Percentiles rank a stretch among this genome's conserved stretches.
phyloP scores from a whole-genome alignment of 2,329 filamentous ascomycete genomes.

The Alternaria novae-zelandiae region DNA sequence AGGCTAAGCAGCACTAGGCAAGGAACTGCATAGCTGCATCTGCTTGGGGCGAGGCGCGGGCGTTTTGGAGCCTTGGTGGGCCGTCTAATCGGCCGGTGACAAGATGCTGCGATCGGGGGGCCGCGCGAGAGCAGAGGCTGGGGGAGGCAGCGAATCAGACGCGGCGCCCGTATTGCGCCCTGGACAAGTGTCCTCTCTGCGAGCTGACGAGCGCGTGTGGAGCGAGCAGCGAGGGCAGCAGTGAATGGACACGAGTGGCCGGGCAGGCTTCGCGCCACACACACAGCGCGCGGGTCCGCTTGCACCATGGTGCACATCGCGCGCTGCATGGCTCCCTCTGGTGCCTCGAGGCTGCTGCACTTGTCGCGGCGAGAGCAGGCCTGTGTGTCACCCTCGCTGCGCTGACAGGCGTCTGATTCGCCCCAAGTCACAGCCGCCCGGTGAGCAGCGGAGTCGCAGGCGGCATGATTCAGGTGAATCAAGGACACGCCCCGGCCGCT shows the following conservation, averaged over 20 bases:
- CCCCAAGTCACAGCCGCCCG: constrained; percentile 28
- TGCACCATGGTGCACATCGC: not conserved
- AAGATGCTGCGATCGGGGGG: constrained; percentile 16
- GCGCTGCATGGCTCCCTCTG: constrained; percentile 1
- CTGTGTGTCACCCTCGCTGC: constrained; percentile 31
- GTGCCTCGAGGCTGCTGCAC: constrained; percentile 38
- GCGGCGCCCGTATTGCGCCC: constrained; percentile 4
- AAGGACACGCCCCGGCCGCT: constrained; percentile 28
- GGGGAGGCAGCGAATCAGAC: constrained; percentile 1
- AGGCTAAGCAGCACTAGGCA: constrained; percentile 23
- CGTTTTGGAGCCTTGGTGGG: constrained; percentile 21
- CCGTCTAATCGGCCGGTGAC: constrained; percentile 15
- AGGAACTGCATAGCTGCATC: constrained; percentile 23
- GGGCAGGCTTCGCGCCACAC: constrained; percentile 21
- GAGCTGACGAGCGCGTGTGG: constrained; percentile 31
- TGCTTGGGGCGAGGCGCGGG: constrained; percentile 37
- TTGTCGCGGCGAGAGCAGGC: constrained; percentile 36
- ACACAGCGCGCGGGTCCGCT: constrained; percentile 12
- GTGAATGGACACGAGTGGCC: constrained; percentile 14
- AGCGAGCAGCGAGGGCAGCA: constrained; percentile 10
- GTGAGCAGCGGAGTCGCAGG: constrained; percentile 27
- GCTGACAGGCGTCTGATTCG: constrained; percentile 29
- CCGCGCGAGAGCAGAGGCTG: constrained; percentile 2
- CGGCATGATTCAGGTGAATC: constrained; percentile 35
- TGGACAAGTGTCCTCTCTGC: constrained; percentile 26